Conservation (phyloP, 2,329 filamentous ascomycete genomes). For the Ophiostoma sp. region DNA sequence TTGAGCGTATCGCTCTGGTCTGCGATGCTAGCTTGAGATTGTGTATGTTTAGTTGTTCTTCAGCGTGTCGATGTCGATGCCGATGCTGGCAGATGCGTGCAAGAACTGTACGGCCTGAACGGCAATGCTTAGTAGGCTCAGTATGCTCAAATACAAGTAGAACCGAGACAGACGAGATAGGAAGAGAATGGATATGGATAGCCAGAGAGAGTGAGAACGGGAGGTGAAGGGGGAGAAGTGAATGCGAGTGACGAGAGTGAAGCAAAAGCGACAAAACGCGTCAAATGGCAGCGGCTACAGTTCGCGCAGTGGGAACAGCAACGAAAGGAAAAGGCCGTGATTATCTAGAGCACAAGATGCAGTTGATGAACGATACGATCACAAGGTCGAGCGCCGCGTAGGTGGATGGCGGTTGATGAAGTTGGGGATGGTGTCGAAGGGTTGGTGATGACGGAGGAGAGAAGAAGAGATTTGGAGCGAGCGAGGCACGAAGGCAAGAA, state of each 20-base stretch:
- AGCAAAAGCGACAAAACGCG: background rate
- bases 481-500: background rate
- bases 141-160: too few species aligned
- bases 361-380: constrained; percentile 9
- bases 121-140: background rate
- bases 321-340: background rate
- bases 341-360: constrained; percentile 9
- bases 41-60: background rate
- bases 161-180: too few species aligned
- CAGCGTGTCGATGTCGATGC: background rate
- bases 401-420: background rate
- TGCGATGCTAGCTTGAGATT: background rate
- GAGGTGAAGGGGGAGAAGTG: background rate
- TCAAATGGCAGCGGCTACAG: constrained; percentile 8
- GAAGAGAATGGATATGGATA: too few species aligned
- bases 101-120: constrained; percentile 11
- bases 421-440: background rate
- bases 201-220: background rate
- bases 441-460: background rate
- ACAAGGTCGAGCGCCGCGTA: background rate
- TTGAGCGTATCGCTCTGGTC: background rate
- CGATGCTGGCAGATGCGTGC: background rate
- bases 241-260: background rate
- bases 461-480: background rate
- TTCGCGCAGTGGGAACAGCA: background rate